These are phyloP conservation scores for Nadsonia fulvescens DNA, from an alignment of 805 yeast genomes.

Conservation along the genomic window DNA sequence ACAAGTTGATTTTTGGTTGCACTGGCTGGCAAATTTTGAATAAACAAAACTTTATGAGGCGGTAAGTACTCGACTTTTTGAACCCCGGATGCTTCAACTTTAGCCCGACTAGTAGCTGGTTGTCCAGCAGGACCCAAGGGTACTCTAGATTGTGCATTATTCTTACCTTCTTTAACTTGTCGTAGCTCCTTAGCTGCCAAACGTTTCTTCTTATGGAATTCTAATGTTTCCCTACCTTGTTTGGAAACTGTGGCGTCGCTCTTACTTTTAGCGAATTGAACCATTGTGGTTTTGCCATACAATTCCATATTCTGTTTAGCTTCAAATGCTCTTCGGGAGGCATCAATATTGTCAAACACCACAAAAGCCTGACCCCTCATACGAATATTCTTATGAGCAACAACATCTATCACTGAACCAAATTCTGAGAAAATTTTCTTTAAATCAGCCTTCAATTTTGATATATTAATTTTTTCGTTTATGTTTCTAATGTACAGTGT, in stretches of 20 bases:
- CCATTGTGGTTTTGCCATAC: slow-evolving; percentile 30
- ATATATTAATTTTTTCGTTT: slow-evolving; percentile 46
- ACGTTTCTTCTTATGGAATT: slow-evolving; percentile 12
- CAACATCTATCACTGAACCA: slow-evolving; percentile 32
- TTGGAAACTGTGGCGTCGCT: slow-evolving; percentile 30
- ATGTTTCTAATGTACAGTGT: slow-evolving; percentile 60
- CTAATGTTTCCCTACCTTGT: slow-evolving; percentile 13
- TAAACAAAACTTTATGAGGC: slow-evolving; percentile 50
- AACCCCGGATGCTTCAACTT: slow-evolving; percentile 5
- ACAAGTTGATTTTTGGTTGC: slow-evolving; percentile 25
- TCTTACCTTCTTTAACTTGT: slow-evolving; percentile 6
- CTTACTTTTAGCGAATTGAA: slow-evolving; percentile 28
- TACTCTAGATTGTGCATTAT: slow-evolving; percentile 1
- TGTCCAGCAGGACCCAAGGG: too few species aligned
- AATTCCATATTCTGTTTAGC: slow-evolving; percentile 24
- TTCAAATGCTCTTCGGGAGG: slow-evolving; percentile 30
- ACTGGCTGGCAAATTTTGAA: slow-evolving; percentile 42
- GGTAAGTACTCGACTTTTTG: slow-evolving; percentile 22
- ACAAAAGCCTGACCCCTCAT: slow-evolving; percentile 76
- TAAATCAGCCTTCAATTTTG: slow-evolving; percentile 30
- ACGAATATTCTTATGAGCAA: slow-evolving; percentile 41
- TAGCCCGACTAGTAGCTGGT: slow-evolving; percentile 6
- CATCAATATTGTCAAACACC: slow-evolving; percentile 26
- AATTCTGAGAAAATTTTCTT: slow-evolving; percentile 24
- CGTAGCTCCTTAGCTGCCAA: slow-evolving; percentile 11